phyloP scores from a whole-genome alignment of 345 rosid species.

The Murraya paniculata region DNA sequence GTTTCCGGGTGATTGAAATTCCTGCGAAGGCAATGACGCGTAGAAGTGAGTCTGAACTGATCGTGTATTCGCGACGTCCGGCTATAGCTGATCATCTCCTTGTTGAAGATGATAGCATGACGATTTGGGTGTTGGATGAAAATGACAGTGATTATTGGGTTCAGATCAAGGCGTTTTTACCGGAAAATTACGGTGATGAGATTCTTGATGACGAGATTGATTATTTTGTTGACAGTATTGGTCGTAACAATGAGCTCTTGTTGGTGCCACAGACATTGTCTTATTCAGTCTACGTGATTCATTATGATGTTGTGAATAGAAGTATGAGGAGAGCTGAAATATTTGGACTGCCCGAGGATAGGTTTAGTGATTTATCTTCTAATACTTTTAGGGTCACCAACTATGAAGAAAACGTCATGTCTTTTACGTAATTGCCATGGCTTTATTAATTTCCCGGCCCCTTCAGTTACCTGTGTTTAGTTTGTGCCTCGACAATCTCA shows the following conservation, averaged over 20 bases:
- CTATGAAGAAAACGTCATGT: conserved; percentile 10
- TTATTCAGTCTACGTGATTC: background rate
- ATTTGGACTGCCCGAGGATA: conserved; percentile 9
- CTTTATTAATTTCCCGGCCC: background rate
- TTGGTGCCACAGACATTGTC: conserved; percentile 15
- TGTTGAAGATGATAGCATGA: background rate
- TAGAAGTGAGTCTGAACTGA: background rate
- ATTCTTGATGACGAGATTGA: background rate
- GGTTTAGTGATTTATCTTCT: conserved; percentile 5
- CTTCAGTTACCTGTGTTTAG: background rate
- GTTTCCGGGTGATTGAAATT: background rate
- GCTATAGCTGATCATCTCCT: conserved; percentile 3
- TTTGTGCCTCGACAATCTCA: background rate
- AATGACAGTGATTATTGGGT: background rate
- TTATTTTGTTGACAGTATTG: conserved; percentile 12
- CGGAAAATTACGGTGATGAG: background rate
- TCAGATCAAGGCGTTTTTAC: background rate
- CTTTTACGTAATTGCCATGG: background rate
- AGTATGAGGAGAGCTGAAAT: conserved; percentile 9
- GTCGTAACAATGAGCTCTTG: conserved; percentile 11
- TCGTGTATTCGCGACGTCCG: background rate
- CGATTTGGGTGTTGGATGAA: conserved; percentile 8
- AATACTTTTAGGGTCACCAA: conserved; percentile 8
- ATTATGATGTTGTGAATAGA: background rate
- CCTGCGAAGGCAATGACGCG: background rate